These are phyloP conservation scores for Takakia lepidozioides DNA, from an alignment of 225 moss, liverwort and hornwort species.

Conservation along the genomic window DNA sequence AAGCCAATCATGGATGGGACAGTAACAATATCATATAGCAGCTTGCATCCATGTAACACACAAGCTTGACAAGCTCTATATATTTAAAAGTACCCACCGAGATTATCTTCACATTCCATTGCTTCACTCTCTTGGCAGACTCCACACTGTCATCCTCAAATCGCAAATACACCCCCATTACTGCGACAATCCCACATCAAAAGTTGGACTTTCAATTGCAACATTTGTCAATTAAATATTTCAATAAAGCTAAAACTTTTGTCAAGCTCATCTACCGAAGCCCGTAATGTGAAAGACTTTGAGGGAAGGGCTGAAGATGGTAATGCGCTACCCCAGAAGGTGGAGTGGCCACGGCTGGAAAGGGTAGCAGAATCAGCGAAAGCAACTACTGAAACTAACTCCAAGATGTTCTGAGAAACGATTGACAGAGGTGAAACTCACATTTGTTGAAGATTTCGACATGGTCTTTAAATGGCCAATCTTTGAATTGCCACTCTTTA, in stretches of 20 bases:
- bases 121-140: conserved; percentile 90
- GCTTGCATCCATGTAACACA: neutral
- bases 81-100: conserved; percentile 43
- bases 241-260: neutral
- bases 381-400: too few relatives aligned
- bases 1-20: neutral
- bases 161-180: conserved; percentile 83
- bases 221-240: neutral
- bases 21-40: neutral
- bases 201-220: too few relatives aligned
- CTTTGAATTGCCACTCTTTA: conserved; percentile 99
- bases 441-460: conserved; percentile 93
- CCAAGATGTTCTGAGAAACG: too few relatives aligned
- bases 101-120: conserved; percentile 97
- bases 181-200: conserved; percentile 36
- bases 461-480: conserved; percentile 94
- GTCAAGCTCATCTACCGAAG: neutral
- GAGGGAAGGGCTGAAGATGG: neutral
- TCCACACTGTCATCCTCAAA: conserved; percentile 99
- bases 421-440: conserved; percentile 34
- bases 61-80: neutral
- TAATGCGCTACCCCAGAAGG: too few relatives aligned
- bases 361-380: too few relatives aligned
- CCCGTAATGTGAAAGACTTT: too few relatives aligned
- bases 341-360: too few relatives aligned